Base-by-base conservation (phyloP, 2,329 filamentous ascomycete species). In the Gliomastix tumulicola region DNA sequence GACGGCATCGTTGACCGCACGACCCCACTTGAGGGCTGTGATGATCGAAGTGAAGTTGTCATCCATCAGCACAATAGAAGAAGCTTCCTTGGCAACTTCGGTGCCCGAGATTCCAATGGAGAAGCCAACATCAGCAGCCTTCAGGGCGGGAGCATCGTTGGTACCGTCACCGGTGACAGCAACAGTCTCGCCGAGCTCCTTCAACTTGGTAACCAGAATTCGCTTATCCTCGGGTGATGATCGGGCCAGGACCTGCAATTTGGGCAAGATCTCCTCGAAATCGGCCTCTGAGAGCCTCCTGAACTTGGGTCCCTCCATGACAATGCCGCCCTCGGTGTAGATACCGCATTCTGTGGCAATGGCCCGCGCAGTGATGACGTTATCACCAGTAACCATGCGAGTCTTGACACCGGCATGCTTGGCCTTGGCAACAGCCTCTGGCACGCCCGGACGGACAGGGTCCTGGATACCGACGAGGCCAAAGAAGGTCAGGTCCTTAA, bases 221-320 rank as follows among this genome's bases (percentile, higher is more conserved):
- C 73, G 65, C 55, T 82, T 82, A 48, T 82, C 78, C 41, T 81
- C 75, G 3, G 78, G 78, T 34, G 74, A 79, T 7, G 77, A 81
- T 34, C 78, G 71, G 35, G 78, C 78, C 33, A 82, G 66, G 15
- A 82, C 77, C 48, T 79, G 76, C 4, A 82, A 65, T 41, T 75
- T 72, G 8, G 74, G 74, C 36, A 78, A 71, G 38, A 71, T 58
- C 11, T 64, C 60, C 38, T 72, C 55, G 60, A 55, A 42, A 18
- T 63, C 41, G 60, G 70, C 32, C 38, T 78, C 78, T 3, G 46
- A 48, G 15, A 54, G 53, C 71, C 72, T 51, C 66, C 76, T 31
- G 68, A 79, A 79, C 69, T 44, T 74, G 62, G 30, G 46, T 0
- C 52, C 52, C 17, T 56, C 50, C 50, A 79, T 75, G 44, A 73